Conservation (phyloP, 106 monocot species). For the Iris macrosiphon region DNA sequence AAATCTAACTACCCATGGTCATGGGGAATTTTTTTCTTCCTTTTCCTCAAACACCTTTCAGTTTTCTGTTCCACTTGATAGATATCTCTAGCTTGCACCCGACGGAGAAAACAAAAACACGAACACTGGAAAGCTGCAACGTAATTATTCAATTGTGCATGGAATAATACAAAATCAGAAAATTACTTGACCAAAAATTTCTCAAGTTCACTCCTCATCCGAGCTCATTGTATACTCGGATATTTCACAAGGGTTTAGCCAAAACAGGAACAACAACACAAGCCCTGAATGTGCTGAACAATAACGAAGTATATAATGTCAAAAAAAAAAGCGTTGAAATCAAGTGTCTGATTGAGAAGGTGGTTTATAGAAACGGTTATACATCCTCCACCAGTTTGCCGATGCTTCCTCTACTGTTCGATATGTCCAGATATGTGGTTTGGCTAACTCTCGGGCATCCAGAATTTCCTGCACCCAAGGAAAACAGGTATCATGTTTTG, state of each 20-base stretch:
- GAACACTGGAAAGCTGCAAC: conserved; percentile 6
- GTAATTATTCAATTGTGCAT: conserved; percentile 15
- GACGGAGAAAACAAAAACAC: conserved; percentile 1
- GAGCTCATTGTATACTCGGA: background rate
- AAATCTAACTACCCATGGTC: too few relatives aligned
- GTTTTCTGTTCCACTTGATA: conserved; percentile 4
- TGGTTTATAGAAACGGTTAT: conserved; percentile 19
- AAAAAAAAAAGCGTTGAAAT: background rate
- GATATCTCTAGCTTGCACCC: too few relatives aligned
- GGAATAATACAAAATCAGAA: background rate
- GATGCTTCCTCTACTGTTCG: conserved; percentile 85
- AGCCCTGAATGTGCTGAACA: background rate
- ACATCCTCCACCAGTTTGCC: conserved; percentile 72
- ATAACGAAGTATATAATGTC: too few relatives aligned
- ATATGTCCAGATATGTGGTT: conserved; percentile 85
- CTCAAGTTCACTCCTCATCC: background rate
- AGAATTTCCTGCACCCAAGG: conserved; percentile 81
- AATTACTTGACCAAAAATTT: background rate
- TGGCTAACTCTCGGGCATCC: conserved; percentile 52
- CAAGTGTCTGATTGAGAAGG: conserved; percentile 14
- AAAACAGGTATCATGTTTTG: background rate
- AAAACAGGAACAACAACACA: background rate
- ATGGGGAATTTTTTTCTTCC: too few relatives aligned
- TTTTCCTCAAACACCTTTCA: background rate
- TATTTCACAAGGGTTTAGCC: background rate